Conservation (phyloP, 768 basidiomycete species). For the Neoboletus magnificus region DNA sequence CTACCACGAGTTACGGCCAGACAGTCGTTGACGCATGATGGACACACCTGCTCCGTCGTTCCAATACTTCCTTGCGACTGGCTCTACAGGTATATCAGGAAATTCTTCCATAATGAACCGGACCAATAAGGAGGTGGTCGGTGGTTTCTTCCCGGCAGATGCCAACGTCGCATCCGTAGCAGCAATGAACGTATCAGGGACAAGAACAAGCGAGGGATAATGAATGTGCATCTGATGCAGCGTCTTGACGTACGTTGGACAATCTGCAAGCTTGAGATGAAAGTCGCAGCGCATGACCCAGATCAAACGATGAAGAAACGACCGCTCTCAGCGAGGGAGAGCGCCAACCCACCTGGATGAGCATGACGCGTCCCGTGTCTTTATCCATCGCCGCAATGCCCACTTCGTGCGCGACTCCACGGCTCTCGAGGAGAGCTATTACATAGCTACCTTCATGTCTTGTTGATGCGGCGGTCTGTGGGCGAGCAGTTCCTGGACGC, state of each 20-base stretch:
- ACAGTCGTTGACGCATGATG: neutral
- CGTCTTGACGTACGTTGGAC: slow-evolving; percentile 85
- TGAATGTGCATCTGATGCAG: slow-evolving; percentile 83
- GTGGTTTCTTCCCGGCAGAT: slow-evolving; percentile 42
- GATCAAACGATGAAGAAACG: neutral
- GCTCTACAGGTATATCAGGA: slow-evolving; percentile 60
- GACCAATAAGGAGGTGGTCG: slow-evolving; percentile 59
- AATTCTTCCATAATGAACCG: slow-evolving; percentile 75
- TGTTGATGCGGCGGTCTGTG: slow-evolving; percentile 61
- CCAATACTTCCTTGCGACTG: slow-evolving; percentile 80
- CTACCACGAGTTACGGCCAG: slow-evolving; percentile 34
- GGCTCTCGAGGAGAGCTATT: slow-evolving; percentile 70
- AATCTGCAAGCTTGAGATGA: slow-evolving; percentile 65
- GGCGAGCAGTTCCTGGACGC: slow-evolving; percentile 43
- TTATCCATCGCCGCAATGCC: slow-evolving; percentile 85
- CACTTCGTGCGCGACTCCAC: slow-evolving; percentile 77
- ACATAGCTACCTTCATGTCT: slow-evolving; percentile 60
- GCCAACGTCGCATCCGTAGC: slow-evolving; percentile 47
- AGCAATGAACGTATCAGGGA: slow-evolving; percentile 80
- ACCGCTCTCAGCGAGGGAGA: neutral
- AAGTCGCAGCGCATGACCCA: neutral
- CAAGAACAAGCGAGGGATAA: slow-evolving; percentile 63
- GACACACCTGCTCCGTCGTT: slow-evolving; percentile 70
- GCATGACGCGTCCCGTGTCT: slow-evolving; percentile 68
- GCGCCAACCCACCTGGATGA: slow-evolving; percentile 63